Evolutionary conservation across 2,329 filamentous ascomycete genomes (phyloP).

Genomic region (Fusarium decemcellulare): DNA sequence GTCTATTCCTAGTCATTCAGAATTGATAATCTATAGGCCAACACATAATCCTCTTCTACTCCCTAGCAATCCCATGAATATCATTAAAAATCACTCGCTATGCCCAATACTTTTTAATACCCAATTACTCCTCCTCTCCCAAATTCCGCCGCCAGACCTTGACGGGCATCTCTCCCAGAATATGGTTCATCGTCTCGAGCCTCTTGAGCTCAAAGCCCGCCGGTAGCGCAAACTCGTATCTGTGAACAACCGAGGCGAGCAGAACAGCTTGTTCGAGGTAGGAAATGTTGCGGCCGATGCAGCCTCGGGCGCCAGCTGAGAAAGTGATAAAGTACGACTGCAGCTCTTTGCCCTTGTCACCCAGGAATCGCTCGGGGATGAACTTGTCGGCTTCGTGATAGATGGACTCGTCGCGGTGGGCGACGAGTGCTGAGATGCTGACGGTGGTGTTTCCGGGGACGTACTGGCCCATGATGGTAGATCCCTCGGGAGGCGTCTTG

Average conservation of each 20-base stretch:
- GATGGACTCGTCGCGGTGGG: background rate
- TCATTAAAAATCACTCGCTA: constrained; percentile 3
- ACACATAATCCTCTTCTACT: background rate
- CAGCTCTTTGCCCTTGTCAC: constrained; percentile 4
- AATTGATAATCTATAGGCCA: too few relatives aligned
- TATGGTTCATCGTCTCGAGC: constrained; percentile 5
- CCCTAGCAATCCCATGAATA: background rate
- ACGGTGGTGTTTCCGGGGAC: constrained; percentile 1
- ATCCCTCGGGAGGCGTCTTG: constrained; percentile 5
- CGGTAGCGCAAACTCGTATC: constrained; percentile 6
- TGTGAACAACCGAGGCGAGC: constrained; percentile 6
- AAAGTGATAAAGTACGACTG: constrained; percentile 3
- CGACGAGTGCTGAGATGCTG: background rate
- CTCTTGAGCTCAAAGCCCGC: constrained; percentile 1
- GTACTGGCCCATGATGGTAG: constrained; percentile 3
- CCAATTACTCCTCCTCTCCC: background rate
- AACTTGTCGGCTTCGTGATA: constrained; percentile 6
- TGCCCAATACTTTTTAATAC: constrained; percentile 3
- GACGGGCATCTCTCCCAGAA: constrained; percentile 4
- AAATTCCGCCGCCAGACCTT: constrained; percentile 8
- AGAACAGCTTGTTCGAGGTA: constrained; percentile 7
- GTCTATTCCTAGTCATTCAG: background rate
- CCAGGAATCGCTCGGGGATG: background rate
- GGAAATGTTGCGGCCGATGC: constrained; percentile 1
- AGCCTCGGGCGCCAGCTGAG: constrained; percentile 5